A percentile compares a stretch with the other conserved stretches of the same genome.
Conservation (phyloP, 2,329 filamentous ascomycete species). For the Claviceps humidiphila region DNA sequence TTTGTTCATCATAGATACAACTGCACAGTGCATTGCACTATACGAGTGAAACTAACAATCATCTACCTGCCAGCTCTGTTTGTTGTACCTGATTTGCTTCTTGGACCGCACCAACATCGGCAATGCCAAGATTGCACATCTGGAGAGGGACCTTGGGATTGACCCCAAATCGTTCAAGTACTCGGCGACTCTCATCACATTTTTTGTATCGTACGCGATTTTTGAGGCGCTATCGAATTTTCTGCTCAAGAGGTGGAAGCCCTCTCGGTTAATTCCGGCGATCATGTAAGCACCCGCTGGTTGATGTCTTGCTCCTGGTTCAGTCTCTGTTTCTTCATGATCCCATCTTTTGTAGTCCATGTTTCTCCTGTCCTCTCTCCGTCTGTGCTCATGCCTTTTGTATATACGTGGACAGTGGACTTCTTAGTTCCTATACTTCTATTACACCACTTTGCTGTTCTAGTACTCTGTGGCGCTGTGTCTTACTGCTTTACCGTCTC, state of each 20-base stretch:
- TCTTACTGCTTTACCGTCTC: too few relatives aligned
- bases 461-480: too few relatives aligned
- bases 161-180: constrained; percentile 51
- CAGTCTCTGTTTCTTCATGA: background rate
- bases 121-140: constrained; percentile 46
- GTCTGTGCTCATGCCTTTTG: too few relatives aligned
- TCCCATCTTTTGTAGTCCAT: too few relatives aligned
- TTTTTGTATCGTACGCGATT: constrained; percentile 74
- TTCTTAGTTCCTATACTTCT: too few relatives aligned
- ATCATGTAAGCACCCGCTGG: constrained; percentile 50
- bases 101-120: constrained; percentile 69
- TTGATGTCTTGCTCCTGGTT: background rate
- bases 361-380: too few relatives aligned
- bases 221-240: constrained; percentile 72
- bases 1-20: too few relatives aligned
- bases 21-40: too few relatives aligned
- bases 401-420: too few relatives aligned
- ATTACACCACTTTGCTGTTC: too few relatives aligned
- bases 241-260: constrained; percentile 61
- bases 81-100: constrained; percentile 64
- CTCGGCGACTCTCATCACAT: constrained; percentile 65
- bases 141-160: constrained; percentile 29
- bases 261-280: constrained; percentile 65
- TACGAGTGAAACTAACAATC: too few relatives aligned
- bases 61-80: constrained; percentile 34